Evolutionary conservation across 495 filamentous ascomycete species (phyloP).

Genomic region (Parathielavia appendiculata): DNA sequence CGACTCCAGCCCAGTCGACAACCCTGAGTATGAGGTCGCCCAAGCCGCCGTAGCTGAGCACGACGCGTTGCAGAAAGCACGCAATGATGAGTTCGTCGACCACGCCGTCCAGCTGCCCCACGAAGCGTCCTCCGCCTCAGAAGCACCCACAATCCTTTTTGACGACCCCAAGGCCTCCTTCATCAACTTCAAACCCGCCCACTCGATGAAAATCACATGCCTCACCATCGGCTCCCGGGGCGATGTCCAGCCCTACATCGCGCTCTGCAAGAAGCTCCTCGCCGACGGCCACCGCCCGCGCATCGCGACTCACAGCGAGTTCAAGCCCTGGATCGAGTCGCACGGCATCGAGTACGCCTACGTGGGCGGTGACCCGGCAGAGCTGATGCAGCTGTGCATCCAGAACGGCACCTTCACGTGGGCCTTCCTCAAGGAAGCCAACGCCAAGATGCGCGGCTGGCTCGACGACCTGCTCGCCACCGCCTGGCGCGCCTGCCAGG

Average conservation of each 20-base stretch:
- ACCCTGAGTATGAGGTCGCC: slow-evolving; percentile 64
- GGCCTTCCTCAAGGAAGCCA: slow-evolving; percentile 82
- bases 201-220: slow-evolving; percentile 82
- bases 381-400: slow-evolving; percentile 92
- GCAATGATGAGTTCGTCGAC: slow-evolving; percentile 54
- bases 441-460: slow-evolving; percentile 86
- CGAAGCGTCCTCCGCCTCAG: slow-evolving; percentile 45
- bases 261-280: slow-evolving; percentile 84
- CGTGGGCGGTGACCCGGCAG: slow-evolving; percentile 86
- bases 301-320: slow-evolving; percentile 91
- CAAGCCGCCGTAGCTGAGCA: slow-evolving; percentile 79
- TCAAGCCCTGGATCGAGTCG: slow-evolving; percentile 77
- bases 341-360: slow-evolving; percentile 90
- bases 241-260: slow-evolving; percentile 97
- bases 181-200: slow-evolving; percentile 85
- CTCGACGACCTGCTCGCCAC: slow-evolving; percentile 80
- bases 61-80: slow-evolving; percentile 72
- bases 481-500: slow-evolving; percentile 82
- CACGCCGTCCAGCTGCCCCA: slow-evolving; percentile 56
- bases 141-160: slow-evolving; percentile 72
- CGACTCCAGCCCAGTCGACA: slow-evolving; percentile 64
- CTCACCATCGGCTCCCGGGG: slow-evolving; percentile 93
- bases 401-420: slow-evolving; percentile 97
- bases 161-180: slow-evolving; percentile 90
- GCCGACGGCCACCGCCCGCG: slow-evolving; percentile 80